Percentiles rank a stretch among this genome's conserved stretches.
Evolutionary conservation across 2,329 filamentous ascomycete species (phyloP).

Genomic region (Ceratocystis huliohia): DNA sequence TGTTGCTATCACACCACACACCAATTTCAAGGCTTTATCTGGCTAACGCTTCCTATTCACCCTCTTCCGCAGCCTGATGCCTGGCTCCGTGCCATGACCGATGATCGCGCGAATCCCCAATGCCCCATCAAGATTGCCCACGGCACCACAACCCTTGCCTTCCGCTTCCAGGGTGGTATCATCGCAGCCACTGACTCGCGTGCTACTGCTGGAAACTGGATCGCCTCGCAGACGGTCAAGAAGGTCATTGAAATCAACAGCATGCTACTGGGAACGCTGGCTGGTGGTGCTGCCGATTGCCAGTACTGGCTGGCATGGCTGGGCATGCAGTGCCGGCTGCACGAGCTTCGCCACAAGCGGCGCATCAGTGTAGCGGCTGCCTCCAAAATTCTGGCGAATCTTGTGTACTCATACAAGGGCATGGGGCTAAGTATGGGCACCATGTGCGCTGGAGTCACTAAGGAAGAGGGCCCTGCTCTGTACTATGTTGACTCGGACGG

Average conservation of each 20-base stretch:
- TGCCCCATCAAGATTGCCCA: constrained; percentile 99
- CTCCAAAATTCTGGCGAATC: constrained; percentile 95
- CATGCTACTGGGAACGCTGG: constrained; percentile 91
- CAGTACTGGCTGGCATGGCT: constrained; percentile 99
- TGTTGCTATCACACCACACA: neutral
- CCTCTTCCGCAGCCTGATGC: constrained; percentile 54
- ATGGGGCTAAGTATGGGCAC: constrained; percentile 99
- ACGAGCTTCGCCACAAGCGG: constrained; percentile 98
- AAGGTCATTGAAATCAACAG: constrained; percentile 99
- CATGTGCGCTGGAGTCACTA: constrained; percentile 95
- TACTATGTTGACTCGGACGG: constrained; percentile 99
- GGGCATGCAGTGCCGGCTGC: constrained; percentile 96
- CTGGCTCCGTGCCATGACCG: constrained; percentile 92
- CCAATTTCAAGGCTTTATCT: neutral
- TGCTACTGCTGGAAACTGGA: constrained; percentile 97
- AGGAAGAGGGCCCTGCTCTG: constrained; percentile 87
- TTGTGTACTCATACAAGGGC: constrained; percentile 97
- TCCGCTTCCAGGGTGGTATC: constrained; percentile 96
- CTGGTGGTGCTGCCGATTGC: constrained; percentile 94
- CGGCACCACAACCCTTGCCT: constrained; percentile 94
- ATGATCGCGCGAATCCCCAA: constrained; percentile 91
- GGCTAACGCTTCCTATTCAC: constrained; percentile 14
- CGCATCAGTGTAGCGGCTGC: constrained; percentile 95
- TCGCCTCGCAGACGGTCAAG: constrained; percentile 98
- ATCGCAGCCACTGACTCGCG: constrained; percentile 96